Base-by-base conservation (phyloP, 129 eudicot species). In the Glebionis coronaria region DNA sequence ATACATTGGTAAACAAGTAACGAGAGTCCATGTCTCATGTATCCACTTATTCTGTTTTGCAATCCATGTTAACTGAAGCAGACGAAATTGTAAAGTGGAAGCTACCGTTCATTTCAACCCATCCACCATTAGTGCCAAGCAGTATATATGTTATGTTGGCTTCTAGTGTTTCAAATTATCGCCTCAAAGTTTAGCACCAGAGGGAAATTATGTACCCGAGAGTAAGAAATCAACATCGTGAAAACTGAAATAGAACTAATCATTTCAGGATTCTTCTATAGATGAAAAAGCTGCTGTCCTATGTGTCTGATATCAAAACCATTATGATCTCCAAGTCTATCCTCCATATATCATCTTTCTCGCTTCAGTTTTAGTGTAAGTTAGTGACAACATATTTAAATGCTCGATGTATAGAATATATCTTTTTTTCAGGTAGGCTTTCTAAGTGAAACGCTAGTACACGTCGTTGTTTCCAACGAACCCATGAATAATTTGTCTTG, bases 141-240 rank as follows among this genome's bases (percentile, higher is more conserved):
- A 72, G 35, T 38, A 83, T 13, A 9, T 69, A 54, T 63, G n/a
- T n/a, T n/a, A n/a, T n/a, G n/a, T 68, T 59, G 77, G 27, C 59
- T 19, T 14, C 38, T 62, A n/a, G 51, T 46, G 18, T 28, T 55
- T 23, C 71, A 76, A 68, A 88, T 78, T 7, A 85, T 44, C 10
- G 91, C 91, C 77, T 92, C 91, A 27, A 92, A 85, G 66, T 92
- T 88, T 12, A 88, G 69, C 47, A 85, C 69, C 10, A n/a, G n/a
- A 88, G 76, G 15, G 95, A 95, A 72, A 84, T 79, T 87, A 84
- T 73, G 80, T 85, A 80, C 16, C 95, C 95, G 29, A 88, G 4
- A 5, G 87, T 76, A 38, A 88, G 88, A 21, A n/a, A 88, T 59
- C 55, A 78, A 14, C 68, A 92, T 82, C 96, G 82, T 88, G 69